These are phyloP conservation scores for Colletotrichum musae DNA, from an alignment of 2,329 filamentous ascomycete species.

Conservation along the genomic window DNA sequence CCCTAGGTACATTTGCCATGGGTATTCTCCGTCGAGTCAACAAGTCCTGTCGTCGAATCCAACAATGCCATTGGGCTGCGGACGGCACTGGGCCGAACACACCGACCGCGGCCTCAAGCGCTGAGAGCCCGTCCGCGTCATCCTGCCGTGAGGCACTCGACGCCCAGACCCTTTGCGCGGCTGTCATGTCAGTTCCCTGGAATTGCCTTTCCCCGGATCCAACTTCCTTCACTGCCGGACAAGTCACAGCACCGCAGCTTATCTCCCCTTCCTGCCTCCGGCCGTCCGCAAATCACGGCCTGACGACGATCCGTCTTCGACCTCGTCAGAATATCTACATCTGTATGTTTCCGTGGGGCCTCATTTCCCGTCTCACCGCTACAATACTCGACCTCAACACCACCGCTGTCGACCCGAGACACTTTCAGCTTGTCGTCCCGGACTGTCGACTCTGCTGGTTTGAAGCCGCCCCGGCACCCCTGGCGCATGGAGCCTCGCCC, in stretches of 20 bases:
- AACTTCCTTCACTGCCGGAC: slow-evolving; percentile 26
- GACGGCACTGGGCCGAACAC: background rate
- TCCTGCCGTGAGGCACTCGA: background rate
- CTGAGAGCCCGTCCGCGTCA: slow-evolving; percentile 12
- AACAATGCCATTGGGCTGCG: too few species aligned
- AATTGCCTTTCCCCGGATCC: slow-evolving; percentile 36
- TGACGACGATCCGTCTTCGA: slow-evolving; percentile 1
- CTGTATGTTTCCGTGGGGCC: background rate
- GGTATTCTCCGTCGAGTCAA: too few species aligned
- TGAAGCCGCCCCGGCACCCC: slow-evolving; percentile 1
- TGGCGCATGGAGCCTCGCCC: slow-evolving; percentile 29
- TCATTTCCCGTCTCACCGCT: slow-evolving; percentile 32
- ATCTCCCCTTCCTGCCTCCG: slow-evolving; percentile 28
- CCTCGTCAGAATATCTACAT: slow-evolving; percentile 8
- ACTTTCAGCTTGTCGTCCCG: slow-evolving; percentile 3
- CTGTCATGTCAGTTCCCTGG: slow-evolving; percentile 11
- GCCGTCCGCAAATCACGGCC: slow-evolving; percentile 20
- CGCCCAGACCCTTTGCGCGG: slow-evolving; percentile 29
- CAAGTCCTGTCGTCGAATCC: too few species aligned
- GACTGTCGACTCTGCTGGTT: slow-evolving; percentile 10
- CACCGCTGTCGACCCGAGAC: background rate
- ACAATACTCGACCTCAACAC: slow-evolving; percentile 23
- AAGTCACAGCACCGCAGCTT: slow-evolving; percentile 31
- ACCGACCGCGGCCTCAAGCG: background rate
- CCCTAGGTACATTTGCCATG: too few species aligned